These are phyloP conservation scores for Aethionema arabicum DNA, from an alignment of 345 rosid genomes.

Conservation along the genomic window DNA sequence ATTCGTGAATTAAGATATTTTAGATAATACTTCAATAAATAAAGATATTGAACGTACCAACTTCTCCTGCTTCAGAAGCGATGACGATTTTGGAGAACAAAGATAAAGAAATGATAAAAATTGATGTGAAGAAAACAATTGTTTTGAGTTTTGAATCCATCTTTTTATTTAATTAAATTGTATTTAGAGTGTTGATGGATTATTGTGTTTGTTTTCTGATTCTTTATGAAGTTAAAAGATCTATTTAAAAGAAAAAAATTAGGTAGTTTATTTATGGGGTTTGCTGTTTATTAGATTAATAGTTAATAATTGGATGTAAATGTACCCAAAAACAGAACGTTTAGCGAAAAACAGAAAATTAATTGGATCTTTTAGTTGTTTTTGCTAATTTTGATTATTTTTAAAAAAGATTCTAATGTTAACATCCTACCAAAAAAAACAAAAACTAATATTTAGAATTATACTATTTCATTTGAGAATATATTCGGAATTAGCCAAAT, in stretches of 20 bases:
- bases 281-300: conserved; percentile 7
- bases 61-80: conserved; percentile 19
- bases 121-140: background rate
- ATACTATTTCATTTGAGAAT: too few relatives aligned
- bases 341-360: background rate
- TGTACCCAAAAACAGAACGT: background rate
- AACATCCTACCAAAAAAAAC: too few relatives aligned
- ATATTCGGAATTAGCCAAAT: too few relatives aligned
- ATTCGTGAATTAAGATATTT: too few relatives aligned
- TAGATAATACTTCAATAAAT: too few relatives aligned
- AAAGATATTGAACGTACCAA: conserved; percentile 18
- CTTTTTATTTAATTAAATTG: background rate
- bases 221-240: background rate
- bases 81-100: background rate
- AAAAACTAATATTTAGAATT: too few relatives aligned
- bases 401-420: too few relatives aligned
- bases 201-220: conserved; percentile 5
- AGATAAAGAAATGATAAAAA: conserved; percentile 10
- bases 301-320: conserved; percentile 25
- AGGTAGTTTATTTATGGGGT: background rate
- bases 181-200: background rate
- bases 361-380: background rate
- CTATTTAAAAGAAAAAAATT: conserved; percentile 5
- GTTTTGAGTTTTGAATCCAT: conserved; percentile 21
- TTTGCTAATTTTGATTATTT: conserved; percentile 11